Percentiles rank a stretch among this genome's conserved stretches.
Conservation (phyloP, 2,329 filamentous ascomycete genomes). For the Pseudogymnoascus sp. region DNA sequence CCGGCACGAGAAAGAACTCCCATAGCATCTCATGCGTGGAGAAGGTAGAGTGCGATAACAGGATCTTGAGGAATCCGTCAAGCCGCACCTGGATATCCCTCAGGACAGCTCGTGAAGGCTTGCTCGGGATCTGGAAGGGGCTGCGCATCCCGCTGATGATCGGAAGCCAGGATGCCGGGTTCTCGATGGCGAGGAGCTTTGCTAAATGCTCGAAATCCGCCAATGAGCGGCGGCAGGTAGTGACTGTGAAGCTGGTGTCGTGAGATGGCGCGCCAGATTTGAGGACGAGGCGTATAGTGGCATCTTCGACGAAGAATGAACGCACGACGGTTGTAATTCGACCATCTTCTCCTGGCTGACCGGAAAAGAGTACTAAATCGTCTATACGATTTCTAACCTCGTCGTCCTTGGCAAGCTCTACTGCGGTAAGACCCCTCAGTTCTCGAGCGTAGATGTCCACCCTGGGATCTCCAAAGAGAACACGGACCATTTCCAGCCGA, state of each 20-base stretch:
- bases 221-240: slow-evolving; percentile 81
- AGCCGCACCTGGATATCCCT: slow-evolving; percentile 80
- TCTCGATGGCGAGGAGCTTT: slow-evolving; percentile 74
- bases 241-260: slow-evolving; percentile 80
- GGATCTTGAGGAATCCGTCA: slow-evolving; percentile 78
- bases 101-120: slow-evolving; percentile 77
- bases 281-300: slow-evolving; percentile 81
- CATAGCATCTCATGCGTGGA: slow-evolving; percentile 94
- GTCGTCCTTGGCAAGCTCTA: slow-evolving; percentile 95
- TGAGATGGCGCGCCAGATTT: slow-evolving; percentile 87
- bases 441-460: slow-evolving; percentile 82
- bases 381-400: slow-evolving; percentile 95
- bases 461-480: slow-evolving; percentile 76
- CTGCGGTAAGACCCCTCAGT: slow-evolving; percentile 78
- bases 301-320: slow-evolving; percentile 95
- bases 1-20: slow-evolving; percentile 97
- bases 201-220: slow-evolving; percentile 87
- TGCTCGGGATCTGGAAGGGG: slow-evolving; percentile 87
- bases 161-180: slow-evolving; percentile 92
- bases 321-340: slow-evolving; percentile 88
- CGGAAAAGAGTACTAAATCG: slow-evolving; percentile 78
- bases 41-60: slow-evolving; percentile 85
- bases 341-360: slow-evolving; percentile 61
- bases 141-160: slow-evolving; percentile 68
- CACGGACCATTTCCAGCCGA: slow-evolving; percentile 82